Percentiles rank a stretch among this genome's conserved stretches.
Conservation (phyloP, 2,329 filamentous ascomycete genomes). For the Cercospora nicotianae region DNA sequence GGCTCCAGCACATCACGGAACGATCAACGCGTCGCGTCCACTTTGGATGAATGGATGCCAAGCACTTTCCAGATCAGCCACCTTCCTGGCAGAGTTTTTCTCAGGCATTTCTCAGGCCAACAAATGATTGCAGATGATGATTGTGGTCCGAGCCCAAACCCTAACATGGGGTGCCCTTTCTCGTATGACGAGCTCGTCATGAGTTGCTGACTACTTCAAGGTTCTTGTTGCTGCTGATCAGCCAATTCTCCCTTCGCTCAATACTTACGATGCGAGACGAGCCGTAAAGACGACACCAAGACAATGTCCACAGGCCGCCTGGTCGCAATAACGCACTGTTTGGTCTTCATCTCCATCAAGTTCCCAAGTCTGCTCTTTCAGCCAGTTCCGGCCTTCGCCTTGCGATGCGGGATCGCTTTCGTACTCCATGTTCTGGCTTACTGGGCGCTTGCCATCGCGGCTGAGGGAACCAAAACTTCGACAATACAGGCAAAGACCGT, state of each 20-base stretch:
- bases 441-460: background rate
- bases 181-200: background rate
- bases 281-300: background rate
- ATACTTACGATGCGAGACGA: background rate
- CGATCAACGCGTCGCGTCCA: no score
- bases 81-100: background rate
- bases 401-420: background rate
- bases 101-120: slow-evolving; percentile 2
- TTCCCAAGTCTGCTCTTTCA: background rate
- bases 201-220: background rate
- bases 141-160: background rate
- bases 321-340: slow-evolving; percentile 2
- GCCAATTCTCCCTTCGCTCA: background rate
- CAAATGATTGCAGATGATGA: slow-evolving; percentile 1
- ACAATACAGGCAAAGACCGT: background rate
- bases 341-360: slow-evolving; percentile 8
- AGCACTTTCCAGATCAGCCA: background rate
- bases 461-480: background rate
- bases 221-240: background rate
- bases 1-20: no score
- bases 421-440: slow-evolving; percentile 1
- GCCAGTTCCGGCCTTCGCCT: background rate
- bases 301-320: slow-evolving; percentile 9
- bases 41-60: background rate
- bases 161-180: background rate